phyloP scores from a whole-genome alignment of 2,329 filamentous ascomycete genomes.

The Fusarium sp. region DNA sequence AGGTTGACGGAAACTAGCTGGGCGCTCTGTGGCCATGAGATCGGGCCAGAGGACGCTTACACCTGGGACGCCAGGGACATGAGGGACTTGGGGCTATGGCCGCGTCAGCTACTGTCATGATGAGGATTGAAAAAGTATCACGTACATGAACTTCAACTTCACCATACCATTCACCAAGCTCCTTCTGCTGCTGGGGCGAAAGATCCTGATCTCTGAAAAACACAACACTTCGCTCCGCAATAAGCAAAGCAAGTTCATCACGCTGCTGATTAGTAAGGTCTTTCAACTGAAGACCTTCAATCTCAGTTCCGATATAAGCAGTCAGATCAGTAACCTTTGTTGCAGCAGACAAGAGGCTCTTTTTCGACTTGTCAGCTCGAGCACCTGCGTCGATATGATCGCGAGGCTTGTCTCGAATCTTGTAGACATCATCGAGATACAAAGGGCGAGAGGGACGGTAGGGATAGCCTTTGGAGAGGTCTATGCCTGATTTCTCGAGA shows the following conservation, averaged over 20 bases:
- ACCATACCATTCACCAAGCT: conserved; percentile 72
- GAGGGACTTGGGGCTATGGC: conserved; percentile 73
- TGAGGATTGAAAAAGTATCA: not conserved
- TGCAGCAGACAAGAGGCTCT: conserved; percentile 68
- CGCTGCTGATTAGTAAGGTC: conserved; percentile 69
- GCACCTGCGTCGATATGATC: conserved; percentile 71
- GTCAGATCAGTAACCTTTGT: conserved; percentile 73
- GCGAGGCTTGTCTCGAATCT: conserved; percentile 67
- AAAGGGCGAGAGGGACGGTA: conserved; percentile 75
- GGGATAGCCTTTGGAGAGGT: conserved; percentile 77
- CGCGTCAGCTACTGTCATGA: accelerated
- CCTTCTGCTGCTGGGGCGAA: conserved; percentile 70
- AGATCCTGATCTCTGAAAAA: conserved; percentile 74
- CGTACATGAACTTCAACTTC: conserved; percentile 76
- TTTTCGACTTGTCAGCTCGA: conserved; percentile 74
- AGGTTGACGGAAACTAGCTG: conserved; percentile 72
- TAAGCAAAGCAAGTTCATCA: conserved; percentile 71
- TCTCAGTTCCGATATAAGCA: conserved; percentile 72
- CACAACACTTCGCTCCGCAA: conserved; percentile 74
- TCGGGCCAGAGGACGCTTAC: conserved; percentile 78
- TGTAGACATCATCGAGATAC: conserved; percentile 76
- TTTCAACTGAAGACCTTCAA: conserved; percentile 72
- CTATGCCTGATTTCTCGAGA: conserved; percentile 75
- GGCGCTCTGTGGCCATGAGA: conserved; percentile 70
- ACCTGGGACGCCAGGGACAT: conserved; percentile 74